phyloP scores from a whole-genome alignment of 352 stramenopile genomes.

The Globisporangium echinulatum region DNA sequence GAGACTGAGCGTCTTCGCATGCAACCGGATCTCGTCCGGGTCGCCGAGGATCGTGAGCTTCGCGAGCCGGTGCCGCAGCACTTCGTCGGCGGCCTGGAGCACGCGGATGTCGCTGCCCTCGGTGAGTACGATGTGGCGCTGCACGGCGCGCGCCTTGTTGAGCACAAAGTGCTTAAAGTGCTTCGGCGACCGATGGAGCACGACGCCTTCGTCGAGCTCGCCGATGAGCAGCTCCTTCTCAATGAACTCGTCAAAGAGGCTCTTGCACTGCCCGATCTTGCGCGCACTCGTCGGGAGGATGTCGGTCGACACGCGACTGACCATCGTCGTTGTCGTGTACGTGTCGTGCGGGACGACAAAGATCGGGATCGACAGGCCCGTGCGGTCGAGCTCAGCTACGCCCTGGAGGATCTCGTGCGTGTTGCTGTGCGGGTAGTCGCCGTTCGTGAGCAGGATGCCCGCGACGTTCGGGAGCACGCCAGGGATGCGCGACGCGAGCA shows the following conservation, averaged over 20 bases:
- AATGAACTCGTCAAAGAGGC: conserved; percentile 58
- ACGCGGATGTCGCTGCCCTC: conserved; percentile 80
- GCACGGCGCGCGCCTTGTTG: conserved; percentile 56
- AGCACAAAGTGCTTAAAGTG: conserved; percentile 86
- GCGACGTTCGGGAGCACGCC: conserved; percentile 62
- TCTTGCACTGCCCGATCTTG: conserved; percentile 67
- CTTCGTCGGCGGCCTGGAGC: conserved; percentile 71
- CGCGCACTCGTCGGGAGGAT: conserved; percentile 61
- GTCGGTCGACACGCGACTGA: conserved; percentile 54
- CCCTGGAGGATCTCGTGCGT: conserved; percentile 64
- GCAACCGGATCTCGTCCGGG: conserved; percentile 54
- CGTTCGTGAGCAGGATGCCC: conserved; percentile 71
- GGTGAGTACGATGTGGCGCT: conserved; percentile 80
- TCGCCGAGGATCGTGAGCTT: conserved; percentile 78
- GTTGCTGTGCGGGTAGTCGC: conserved; percentile 68
- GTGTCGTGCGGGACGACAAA: conserved; percentile 62
- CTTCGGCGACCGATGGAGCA: conserved; percentile 66
- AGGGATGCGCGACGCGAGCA: conserved; percentile 61
- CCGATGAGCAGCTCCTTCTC: conserved; percentile 62
- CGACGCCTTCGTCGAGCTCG: conserved; percentile 52
- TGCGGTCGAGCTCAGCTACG: conserved; percentile 60
- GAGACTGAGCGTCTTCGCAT: conserved; percentile 60
- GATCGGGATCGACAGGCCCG: conserved; percentile 64
- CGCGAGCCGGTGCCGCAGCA: conserved; percentile 53
- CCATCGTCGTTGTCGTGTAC: conserved; percentile 49